Conservation (phyloP, 2,329 filamentous ascomycete species). For the Lanzia echinophila region DNA sequence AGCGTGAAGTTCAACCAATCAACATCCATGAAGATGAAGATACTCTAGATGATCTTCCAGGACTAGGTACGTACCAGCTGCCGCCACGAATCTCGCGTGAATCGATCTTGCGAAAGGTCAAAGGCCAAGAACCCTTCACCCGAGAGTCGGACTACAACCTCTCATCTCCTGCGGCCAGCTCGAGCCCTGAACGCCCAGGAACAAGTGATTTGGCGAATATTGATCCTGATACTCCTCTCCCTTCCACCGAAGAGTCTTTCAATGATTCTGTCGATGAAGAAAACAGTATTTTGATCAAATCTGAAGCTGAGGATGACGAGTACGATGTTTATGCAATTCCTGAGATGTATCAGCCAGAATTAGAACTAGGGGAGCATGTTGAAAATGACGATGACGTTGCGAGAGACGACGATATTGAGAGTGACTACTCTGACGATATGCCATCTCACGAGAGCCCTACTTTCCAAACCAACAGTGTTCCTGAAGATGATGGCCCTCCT, state of each 20-base stretch:
- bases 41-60: conserved; percentile 52
- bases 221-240: conserved; percentile 86
- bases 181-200: conserved; percentile 47
- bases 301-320: conserved; percentile 47
- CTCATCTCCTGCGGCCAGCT: conserved; percentile 53
- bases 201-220: conserved; percentile 40
- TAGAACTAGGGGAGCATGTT: conserved; percentile 29
- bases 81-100: conserved; percentile 83
- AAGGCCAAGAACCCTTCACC: conserved; percentile 50
- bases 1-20: conserved; percentile 24
- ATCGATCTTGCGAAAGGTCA: conserved; percentile 84
- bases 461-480: conserved; percentile 18
- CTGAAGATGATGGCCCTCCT: conserved; percentile 43
- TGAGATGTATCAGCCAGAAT: conserved; percentile 55
- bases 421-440: conserved; percentile 46
- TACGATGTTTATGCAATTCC: conserved; percentile 61
- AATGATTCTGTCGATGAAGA: conserved; percentile 38
- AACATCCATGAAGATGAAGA: conserved; percentile 51
- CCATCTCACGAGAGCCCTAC: conserved; percentile 18
- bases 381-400: conserved; percentile 4
- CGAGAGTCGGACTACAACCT: conserved; percentile 57
- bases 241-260: conserved; percentile 69
- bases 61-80: conserved; percentile 54
- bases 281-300: conserved; percentile 56
- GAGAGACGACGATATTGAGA: conserved; percentile 22